Base-by-base conservation (phyloP, 2,329 filamentous ascomycete species). In the Trichoderma gracile region DNA sequence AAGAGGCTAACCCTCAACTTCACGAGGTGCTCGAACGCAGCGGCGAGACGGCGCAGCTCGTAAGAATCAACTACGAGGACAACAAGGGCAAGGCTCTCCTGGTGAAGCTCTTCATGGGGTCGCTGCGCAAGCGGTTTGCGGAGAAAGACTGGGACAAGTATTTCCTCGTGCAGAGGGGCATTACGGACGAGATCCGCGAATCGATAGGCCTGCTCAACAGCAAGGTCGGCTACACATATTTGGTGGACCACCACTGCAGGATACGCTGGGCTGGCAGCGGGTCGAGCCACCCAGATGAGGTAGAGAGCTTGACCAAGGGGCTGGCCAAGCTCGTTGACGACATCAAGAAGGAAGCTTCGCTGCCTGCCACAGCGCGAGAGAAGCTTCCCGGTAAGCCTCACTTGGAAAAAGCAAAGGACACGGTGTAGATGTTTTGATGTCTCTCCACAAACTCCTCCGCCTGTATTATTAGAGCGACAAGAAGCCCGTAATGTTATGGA, bases 181-280 rank as follows among this genome's bases (percentile, higher is more conserved):
- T 89, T 59, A 83, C 84, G 0, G 83, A 87, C 60, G 81, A 86
- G 63, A 85, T 89, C 63, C 81, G 83, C 59, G 86, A 89, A 75
- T 80, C 79, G 45, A 86, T 90, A 67, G 88, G 87, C 12, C 70
- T 96, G 74, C 79, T 96, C 73, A 99, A 99, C 78, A 88, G 87
- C 69, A 96, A 93, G 77, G 94, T 97, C 40, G 94, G 93, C 43
- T 98, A 97, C 78, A 89, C 93, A 5, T 99, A 97, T 77, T 82
- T 99, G 54, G 82, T 99, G 65, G 95, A 99, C 75, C 82, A 88
- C 67, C 83, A 93, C 68, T 97, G 93, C 76, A 90, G 88, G 78
- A 96, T 99, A 70, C 86, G 95, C 64, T 99, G 95, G 95, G 95
- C 94, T 0, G 95, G 91, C 4, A 96, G 93, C 72, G 91, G 89